Evolutionary conservation across 805 yeast species (phyloP).

Genomic region (Nakazawaea siamensis): DNA sequence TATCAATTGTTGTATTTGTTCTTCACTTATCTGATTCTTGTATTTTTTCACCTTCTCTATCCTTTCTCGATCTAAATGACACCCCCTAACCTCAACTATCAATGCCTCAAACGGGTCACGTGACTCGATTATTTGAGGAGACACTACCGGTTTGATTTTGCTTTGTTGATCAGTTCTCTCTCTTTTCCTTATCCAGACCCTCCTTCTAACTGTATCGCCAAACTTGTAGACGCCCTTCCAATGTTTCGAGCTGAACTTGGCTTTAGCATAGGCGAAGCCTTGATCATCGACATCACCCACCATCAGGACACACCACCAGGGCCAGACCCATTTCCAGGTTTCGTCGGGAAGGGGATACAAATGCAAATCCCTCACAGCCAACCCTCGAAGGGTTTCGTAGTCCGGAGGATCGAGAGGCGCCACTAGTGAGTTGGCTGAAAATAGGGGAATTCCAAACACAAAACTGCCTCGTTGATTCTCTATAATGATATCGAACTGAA

Average conservation of each 20-base stretch:
- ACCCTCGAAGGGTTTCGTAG: conserved; percentile 36
- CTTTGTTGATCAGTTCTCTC: conserved; percentile 12
- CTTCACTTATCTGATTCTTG: no score
- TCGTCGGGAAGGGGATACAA: conserved; percentile 39
- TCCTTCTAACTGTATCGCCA: conserved; percentile 41
- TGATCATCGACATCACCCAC: conserved; percentile 47
- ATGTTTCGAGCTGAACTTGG: conserved; percentile 28
- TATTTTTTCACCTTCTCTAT: not conserved
- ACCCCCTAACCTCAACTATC: no score
- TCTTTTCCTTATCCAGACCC: conserved; percentile 42
- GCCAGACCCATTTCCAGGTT: conserved; percentile 49
- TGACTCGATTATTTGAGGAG: no score
- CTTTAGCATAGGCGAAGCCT: conserved; percentile 45
- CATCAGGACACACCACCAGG: conserved; percentile 46
- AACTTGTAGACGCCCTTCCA: conserved; percentile 46
- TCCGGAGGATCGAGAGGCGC: conserved; percentile 44
- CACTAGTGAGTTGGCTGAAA: conserved; percentile 34
- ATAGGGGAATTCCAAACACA: conserved; percentile 43
- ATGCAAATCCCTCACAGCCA: conserved; percentile 20
- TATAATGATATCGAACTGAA: conserved; percentile 31
- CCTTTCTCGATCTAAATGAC: not conserved
- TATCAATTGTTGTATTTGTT: not conserved
- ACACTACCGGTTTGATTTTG: no score
- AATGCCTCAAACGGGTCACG: no score
- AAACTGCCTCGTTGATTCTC: conserved; percentile 51